phyloP scores from a whole-genome alignment of 768 basidiomycete genomes.

The Mycena indigotica region DNA sequence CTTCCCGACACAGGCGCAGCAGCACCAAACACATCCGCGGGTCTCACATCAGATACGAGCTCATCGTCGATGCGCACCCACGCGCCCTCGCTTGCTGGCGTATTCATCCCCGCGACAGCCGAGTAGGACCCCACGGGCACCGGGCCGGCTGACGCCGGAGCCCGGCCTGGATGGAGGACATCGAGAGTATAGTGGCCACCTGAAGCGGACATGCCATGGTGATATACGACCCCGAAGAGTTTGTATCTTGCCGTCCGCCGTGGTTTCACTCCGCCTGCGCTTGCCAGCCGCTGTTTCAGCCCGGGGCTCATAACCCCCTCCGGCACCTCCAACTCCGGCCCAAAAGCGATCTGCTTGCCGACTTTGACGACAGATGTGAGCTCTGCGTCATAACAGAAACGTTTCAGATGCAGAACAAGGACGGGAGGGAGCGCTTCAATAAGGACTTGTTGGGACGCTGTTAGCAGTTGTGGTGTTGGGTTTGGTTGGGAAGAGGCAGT shows the following conservation, averaged over 20 bases:
- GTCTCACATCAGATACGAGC: conserved; percentile 70
- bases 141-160: conserved; percentile 28
- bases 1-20: neutral
- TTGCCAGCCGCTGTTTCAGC: neutral
- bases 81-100: conserved; percentile 41
- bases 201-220: conserved; percentile 87
- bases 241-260: conserved; percentile 62
- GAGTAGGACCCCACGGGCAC: neutral
- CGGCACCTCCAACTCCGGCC: conserved; percentile 70
- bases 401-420: conserved; percentile 85
- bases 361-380: conserved; percentile 84
- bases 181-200: conserved; percentile 97
- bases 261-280: conserved; percentile 49
- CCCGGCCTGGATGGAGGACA: conserved; percentile 74
- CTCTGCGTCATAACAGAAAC: conserved; percentile 83
- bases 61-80: conserved; percentile 98
- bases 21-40: conserved; percentile 67
- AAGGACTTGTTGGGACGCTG: conserved; percentile 58
- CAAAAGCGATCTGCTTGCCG: conserved; percentile 78
- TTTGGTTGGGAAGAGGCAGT: conserved; percentile 62
- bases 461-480: conserved; percentile 63
- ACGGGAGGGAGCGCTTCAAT: conserved; percentile 85
- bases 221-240: conserved; percentile 91
- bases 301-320: conserved; percentile 54
- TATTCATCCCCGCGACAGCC: neutral